Conservation (phyloP, 2,329 filamentous ascomycete species). For the Magnaporthiopsis poae region DNA sequence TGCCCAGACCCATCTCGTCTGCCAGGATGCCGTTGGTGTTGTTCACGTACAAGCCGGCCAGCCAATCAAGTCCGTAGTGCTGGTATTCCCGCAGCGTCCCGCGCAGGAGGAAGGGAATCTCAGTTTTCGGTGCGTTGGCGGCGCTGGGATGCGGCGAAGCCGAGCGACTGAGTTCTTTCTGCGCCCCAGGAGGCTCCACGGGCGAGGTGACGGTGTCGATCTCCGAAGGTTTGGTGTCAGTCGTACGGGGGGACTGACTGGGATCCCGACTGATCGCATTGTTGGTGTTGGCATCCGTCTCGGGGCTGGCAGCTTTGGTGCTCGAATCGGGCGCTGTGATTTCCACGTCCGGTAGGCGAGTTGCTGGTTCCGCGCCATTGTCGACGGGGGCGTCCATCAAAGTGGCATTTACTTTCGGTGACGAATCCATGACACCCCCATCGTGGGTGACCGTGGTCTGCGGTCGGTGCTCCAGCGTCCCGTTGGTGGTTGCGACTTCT, state of each 20-base stretch:
- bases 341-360: constrained; percentile 18
- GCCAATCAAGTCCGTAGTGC: constrained; percentile 93
- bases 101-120: constrained; percentile 71
- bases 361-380: constrained; percentile 1
- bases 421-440: no score
- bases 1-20: constrained; percentile 96
- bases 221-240: constrained; percentile 43
- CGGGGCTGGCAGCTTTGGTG: constrained; percentile 27
- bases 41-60: constrained; percentile 83
- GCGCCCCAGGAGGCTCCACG: constrained; percentile 24
- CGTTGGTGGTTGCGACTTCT: no score
- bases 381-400: background rate
- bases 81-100: constrained; percentile 92
- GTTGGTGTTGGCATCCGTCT: constrained; percentile 34
- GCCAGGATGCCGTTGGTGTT: constrained; percentile 92
- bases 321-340: constrained; percentile 14
- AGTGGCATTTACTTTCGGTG: background rate
- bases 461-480: no score
- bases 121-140: constrained; percentile 45
- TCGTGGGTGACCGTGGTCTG: no score
- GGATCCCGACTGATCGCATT: constrained; percentile 33
- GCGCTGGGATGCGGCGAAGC: constrained; percentile 23
- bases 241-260: constrained; percentile 38
- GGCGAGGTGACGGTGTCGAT: constrained; percentile 31
- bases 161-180: constrained; percentile 23